Conservation (phyloP, 2,329 filamentous ascomycete genomes). For the Ascochyta rabiei region DNA sequence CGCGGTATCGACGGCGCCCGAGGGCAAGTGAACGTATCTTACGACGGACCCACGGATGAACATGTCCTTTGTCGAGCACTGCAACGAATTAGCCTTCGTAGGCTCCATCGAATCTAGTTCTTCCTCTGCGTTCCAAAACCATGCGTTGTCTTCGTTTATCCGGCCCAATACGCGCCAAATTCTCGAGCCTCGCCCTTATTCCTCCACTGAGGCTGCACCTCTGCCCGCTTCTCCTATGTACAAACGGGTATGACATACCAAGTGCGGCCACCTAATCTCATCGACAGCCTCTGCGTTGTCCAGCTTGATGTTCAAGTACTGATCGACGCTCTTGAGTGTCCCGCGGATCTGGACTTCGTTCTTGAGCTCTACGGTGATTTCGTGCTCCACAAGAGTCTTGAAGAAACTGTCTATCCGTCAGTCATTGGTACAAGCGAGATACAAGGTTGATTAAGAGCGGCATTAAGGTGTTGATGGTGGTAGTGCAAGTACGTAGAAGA, state of each 20-base stretch:
- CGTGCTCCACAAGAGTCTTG: constrained; percentile 96
- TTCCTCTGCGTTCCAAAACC: too few relatives aligned
- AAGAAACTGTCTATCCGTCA: constrained; percentile 68
- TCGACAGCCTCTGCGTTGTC: constrained; percentile 94
- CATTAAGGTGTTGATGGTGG: not conserved
- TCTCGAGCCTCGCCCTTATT: too few relatives aligned
- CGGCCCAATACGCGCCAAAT: too few relatives aligned
- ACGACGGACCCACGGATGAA: constrained; percentile 95
- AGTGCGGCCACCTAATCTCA: constrained; percentile 91
- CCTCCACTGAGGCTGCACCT: not conserved
- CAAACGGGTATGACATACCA: constrained; percentile 59
- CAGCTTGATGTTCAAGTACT: constrained; percentile 99
- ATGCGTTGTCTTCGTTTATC: too few relatives aligned
- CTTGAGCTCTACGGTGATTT: constrained; percentile 98
- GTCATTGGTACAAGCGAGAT: not conserved
- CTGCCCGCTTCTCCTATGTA: not conserved
- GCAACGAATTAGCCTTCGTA: constrained; percentile 8
- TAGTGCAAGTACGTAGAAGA: not conserved
- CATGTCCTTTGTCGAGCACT: constrained; percentile 89
- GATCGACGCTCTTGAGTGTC: constrained; percentile 94
- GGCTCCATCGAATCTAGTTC: not conserved
- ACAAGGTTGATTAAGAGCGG: not conserved
- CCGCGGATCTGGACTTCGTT: constrained; percentile 98
- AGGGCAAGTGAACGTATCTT: constrained; percentile 87
- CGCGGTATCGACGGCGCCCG: constrained; percentile 80